Percentiles rank a stretch among this genome's conserved stretches.
Conservation (phyloP, 768 basidiomycete genomes). For the Floccularia luteovirens region DNA sequence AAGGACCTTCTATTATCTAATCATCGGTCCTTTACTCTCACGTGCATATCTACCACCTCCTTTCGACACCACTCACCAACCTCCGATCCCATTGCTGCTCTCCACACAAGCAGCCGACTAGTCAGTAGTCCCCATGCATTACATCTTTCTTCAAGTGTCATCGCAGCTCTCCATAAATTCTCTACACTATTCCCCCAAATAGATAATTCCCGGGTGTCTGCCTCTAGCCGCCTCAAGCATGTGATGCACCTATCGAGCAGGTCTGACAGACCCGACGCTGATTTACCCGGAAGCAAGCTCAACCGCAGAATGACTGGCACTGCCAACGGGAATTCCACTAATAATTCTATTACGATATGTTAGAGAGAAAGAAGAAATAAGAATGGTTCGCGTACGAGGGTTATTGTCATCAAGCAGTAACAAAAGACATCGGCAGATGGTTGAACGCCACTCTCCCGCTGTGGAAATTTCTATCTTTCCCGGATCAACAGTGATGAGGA, state of each 20-base stretch:
- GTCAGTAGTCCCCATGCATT: constrained; percentile 46
- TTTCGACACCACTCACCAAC: constrained; percentile 55
- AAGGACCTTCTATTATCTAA: no score
- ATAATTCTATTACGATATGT: not conserved
- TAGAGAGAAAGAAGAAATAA: not conserved
- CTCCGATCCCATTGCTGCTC: constrained; percentile 30
- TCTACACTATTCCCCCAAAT: constrained; percentile 49
- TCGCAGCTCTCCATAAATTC: constrained; percentile 46
- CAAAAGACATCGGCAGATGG: constrained; percentile 43
- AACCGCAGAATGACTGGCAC: constrained; percentile 26
- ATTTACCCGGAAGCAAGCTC: constrained; percentile 20
- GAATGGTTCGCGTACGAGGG: constrained; percentile 15
- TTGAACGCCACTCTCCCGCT: constrained; percentile 52
- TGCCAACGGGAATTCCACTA: constrained; percentile 7
- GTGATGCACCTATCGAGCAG: constrained; percentile 21
- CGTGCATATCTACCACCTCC: no score
- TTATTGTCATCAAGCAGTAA: constrained; percentile 25
- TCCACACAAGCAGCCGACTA: constrained; percentile 49
- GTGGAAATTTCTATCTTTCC: constrained; percentile 47
- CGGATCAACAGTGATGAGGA: constrained; percentile 41
- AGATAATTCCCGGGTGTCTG: constrained; percentile 19
- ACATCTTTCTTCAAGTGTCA: constrained; percentile 24
- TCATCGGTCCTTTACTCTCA: no score
- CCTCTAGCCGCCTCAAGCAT: constrained; percentile 22
- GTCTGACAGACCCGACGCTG: constrained; percentile 14